A percentile compares a stretch with the other conserved stretches of the same genome.
phyloP scores from a whole-genome alignment of 2,329 filamentous ascomycete species.

The Camptophora hylomeconis region DNA sequence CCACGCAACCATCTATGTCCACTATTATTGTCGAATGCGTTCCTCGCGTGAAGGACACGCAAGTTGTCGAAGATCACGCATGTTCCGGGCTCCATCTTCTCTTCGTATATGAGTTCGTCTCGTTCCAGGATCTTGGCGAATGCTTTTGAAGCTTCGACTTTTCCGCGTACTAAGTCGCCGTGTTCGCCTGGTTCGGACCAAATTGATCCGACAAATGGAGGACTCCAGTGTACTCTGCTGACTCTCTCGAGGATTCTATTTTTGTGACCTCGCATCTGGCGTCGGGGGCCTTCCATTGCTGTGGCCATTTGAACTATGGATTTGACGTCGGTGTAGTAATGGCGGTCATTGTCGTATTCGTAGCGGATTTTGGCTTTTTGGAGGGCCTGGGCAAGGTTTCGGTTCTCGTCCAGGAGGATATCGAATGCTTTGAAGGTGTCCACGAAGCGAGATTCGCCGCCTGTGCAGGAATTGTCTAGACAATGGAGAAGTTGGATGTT shows the following conservation, averaged over 20 bases:
- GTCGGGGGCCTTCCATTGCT: constrained; percentile 1
- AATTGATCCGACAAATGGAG: constrained; percentile 55
- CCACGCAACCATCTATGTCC: constrained; percentile 75
- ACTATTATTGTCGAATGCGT: constrained; percentile 52
- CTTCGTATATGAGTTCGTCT: constrained; percentile 49
- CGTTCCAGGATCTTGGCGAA: constrained; percentile 51
- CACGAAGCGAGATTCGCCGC: constrained; percentile 76
- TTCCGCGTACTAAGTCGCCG: constrained; percentile 4
- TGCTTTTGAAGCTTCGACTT: constrained; percentile 35
- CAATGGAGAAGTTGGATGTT: constrained; percentile 83
- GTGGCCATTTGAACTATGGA: constrained; percentile 28
- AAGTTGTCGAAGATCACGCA: constrained; percentile 86
- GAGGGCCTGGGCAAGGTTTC: constrained; percentile 7
- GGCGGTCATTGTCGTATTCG: constrained; percentile 48
- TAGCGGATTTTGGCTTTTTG: constrained; percentile 10
- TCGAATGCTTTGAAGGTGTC: constrained; percentile 55
- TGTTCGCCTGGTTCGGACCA: constrained; percentile 1
- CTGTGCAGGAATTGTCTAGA: constrained; percentile 62
- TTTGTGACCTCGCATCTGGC: too few relatives aligned
- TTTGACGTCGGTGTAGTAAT: constrained; percentile 48
- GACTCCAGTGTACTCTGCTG: constrained; percentile 53
- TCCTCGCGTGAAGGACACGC: constrained; percentile 71
- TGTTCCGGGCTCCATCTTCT: constrained; percentile 65
- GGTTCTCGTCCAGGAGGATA: constrained; percentile 20
- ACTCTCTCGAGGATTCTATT: constrained; percentile 22